Evolutionary conservation across 495 filamentous ascomycete genomes (phyloP).

Genomic region (Neurospora sp.): DNA sequence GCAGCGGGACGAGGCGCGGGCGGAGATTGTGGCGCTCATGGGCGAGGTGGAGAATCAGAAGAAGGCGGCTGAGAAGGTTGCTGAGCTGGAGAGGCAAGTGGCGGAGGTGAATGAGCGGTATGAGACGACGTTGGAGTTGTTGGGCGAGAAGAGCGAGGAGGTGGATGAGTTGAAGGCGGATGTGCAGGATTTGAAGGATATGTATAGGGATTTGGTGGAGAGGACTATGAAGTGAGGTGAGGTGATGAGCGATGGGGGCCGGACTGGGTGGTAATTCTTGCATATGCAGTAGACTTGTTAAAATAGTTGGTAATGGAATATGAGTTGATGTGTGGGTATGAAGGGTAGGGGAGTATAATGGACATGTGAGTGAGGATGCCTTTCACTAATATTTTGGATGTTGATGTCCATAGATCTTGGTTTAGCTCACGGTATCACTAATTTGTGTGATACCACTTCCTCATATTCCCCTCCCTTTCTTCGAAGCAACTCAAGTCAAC

Average conservation of each 20-base stretch:
- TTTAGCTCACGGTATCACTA: not conserved
- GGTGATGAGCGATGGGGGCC: not conserved
- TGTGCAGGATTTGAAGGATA: constrained; percentile 84
- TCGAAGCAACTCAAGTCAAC: not conserved
- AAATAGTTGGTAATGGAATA: not conserved
- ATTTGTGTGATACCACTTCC: not conserved
- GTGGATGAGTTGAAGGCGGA: constrained; percentile 85
- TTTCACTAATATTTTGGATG: not conserved
- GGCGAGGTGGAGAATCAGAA: constrained; percentile 66
- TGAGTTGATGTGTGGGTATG: not conserved
- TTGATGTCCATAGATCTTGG: not conserved
- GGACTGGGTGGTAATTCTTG: not conserved
- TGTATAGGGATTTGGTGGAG: constrained; percentile 88
- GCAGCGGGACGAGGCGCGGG: constrained; percentile 85
- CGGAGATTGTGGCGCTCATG: constrained; percentile 83
- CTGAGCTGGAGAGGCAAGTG: constrained; percentile 56
- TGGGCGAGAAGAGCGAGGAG: constrained; percentile 92
- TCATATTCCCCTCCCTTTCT: not conserved
- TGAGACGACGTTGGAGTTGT: constrained; percentile 83
- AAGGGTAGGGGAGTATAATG: not conserved
- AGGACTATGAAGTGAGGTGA: constrained; percentile 50
- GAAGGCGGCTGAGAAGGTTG: constrained; percentile 46
- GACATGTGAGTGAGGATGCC: not conserved
- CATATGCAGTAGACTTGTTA: not conserved
- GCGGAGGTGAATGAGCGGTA: constrained; percentile 60